Evolutionary conservation across 2,329 filamentous ascomycete genomes (phyloP), one percentile per base, ranked within the genome.

Genomic region (Ilyonectria destructans): DNA sequence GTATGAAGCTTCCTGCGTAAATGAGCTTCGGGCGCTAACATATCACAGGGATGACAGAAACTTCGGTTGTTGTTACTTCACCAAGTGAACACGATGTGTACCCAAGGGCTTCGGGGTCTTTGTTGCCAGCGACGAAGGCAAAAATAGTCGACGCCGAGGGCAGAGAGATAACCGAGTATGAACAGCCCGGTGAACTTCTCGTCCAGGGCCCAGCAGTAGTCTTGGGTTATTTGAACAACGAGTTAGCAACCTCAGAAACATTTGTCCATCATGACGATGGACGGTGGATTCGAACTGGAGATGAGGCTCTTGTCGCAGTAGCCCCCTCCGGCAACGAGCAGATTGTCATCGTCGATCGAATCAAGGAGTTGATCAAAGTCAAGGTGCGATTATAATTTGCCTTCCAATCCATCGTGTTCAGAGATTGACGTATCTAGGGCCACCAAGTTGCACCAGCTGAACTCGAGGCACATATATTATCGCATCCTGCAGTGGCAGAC

Each of bases 141-240:
- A 91, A 91, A 69, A 82, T 95, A 12, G 82, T 96, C 43, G 88
- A 89, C 2, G 75, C 84, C 0, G 91, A 94, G 58, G 92, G 92
- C 6, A 84, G 85, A 2, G 92, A 94, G 74, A 85, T 95, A 49
- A 91, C 88, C 0, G 86, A 84, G 6, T 90, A 92, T 72, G 83
- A 95, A 68, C 89, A 90, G 54, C 92, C 92, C 0, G 95, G 95
- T 43, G 95, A 98, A 80, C 86, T 98, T 17, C 86, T 93, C n/a
- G 88, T 97, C 26, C 92, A 94, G 78, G 89, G 89, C 0, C 95
- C 94, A 0, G 91, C 91, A 1, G 89, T 97, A 1, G 90, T 93
- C 0, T 81, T 97, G 0, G 95, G 95, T 0, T 98, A 98, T 74
- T 83, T 97, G 58, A 92, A 97, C 82, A 97, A 97, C 76, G 90